A percentile compares a stretch with the other conserved stretches of the same genome.
Evolutionary conservation across 2,329 filamentous ascomycete species (phyloP).

Genomic region (Paracorniculantispora psalliotae): DNA sequence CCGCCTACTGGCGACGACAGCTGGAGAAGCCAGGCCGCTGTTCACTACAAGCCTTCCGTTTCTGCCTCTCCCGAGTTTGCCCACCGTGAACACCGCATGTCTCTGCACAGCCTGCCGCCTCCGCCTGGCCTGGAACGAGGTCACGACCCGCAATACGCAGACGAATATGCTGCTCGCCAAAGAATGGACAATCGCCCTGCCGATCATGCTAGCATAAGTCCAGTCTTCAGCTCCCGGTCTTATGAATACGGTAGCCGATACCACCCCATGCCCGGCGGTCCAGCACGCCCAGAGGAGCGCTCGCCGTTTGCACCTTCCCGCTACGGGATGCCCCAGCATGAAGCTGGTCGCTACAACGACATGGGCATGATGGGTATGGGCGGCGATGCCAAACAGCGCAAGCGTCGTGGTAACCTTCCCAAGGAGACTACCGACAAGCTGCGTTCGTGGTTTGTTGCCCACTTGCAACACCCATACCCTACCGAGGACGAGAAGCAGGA

Average conservation of each 20-base stretch:
- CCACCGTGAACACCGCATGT: slow-evolving; percentile 28
- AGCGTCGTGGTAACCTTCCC: slow-evolving; percentile 79
- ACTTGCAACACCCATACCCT: slow-evolving; percentile 77
- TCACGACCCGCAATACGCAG: slow-evolving; percentile 16
- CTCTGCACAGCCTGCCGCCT: slow-evolving; percentile 37
- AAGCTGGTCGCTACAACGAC: slow-evolving; percentile 37
- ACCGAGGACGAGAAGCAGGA: slow-evolving; percentile 84
- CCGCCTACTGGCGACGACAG: slow-evolving; percentile 4
- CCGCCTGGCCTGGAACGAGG: slow-evolving; percentile 33
- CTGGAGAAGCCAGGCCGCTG: slow-evolving; percentile 8
- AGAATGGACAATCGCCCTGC: neutral
- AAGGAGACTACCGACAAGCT: slow-evolving; percentile 83
- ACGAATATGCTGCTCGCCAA: slow-evolving; percentile 24
- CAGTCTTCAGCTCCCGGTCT: slow-evolving; percentile 27
- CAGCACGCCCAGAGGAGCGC: slow-evolving; percentile 38
- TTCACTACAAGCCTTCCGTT: slow-evolving; percentile 19
- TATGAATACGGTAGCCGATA: slow-evolving; percentile 37
- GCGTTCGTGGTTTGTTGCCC: slow-evolving; percentile 72
- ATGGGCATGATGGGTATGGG: slow-evolving; percentile 31
- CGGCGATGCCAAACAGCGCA: slow-evolving; percentile 48
- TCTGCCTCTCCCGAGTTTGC: neutral
- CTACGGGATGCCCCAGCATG: slow-evolving; percentile 35
- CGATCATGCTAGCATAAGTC: neutral
- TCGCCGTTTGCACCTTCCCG: slow-evolving; percentile 38
- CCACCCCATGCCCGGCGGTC: slow-evolving; percentile 43